Percentiles rank a stretch among this genome's conserved stretches.
Evolutionary conservation across 164 flowering plant genomes (phyloP).

Genomic region (Kalanchoe fedtschenkoi): DNA sequence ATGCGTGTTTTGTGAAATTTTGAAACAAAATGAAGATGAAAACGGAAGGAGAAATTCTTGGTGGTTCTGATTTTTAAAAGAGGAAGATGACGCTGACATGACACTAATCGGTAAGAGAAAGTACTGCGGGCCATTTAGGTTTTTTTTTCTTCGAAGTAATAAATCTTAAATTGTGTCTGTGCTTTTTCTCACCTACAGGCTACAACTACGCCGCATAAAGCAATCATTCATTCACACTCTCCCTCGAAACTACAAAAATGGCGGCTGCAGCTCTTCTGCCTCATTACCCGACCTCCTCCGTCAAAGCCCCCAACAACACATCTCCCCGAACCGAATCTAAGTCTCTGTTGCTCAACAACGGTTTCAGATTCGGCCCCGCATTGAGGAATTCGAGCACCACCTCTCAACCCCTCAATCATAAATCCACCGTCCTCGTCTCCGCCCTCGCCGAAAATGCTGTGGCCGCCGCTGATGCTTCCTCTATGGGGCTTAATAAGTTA

Average conservation of each 20-base stretch:
- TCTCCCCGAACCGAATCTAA: neutral
- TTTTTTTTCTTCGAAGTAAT: no score
- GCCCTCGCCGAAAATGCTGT: neutral
- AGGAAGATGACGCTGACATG: no score
- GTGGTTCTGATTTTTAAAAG: no score
- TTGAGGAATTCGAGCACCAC: neutral
- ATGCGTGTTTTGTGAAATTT: no score
- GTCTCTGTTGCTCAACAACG: neutral
- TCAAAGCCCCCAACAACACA: neutral
- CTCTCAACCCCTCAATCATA: neutral
- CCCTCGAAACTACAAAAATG: neutral
- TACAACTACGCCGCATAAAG: no score
- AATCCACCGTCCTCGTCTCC: conserved; percentile 1
- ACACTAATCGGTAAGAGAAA: no score
- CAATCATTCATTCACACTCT: no score
- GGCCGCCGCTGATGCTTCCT: neutral
- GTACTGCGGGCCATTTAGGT: no score
- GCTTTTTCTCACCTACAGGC: no score
- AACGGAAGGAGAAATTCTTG: no score
- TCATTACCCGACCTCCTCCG: neutral
- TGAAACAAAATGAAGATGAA: no score
- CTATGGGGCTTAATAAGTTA: neutral
- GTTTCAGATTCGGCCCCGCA: neutral
- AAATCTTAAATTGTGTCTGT: no score
- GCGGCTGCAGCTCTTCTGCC: neutral